A percentile compares a stretch with the other conserved stretches of the same genome.
Conservation (phyloP, 108 stramenopile genomes). For the Licmophora abbreviata region DNA sequence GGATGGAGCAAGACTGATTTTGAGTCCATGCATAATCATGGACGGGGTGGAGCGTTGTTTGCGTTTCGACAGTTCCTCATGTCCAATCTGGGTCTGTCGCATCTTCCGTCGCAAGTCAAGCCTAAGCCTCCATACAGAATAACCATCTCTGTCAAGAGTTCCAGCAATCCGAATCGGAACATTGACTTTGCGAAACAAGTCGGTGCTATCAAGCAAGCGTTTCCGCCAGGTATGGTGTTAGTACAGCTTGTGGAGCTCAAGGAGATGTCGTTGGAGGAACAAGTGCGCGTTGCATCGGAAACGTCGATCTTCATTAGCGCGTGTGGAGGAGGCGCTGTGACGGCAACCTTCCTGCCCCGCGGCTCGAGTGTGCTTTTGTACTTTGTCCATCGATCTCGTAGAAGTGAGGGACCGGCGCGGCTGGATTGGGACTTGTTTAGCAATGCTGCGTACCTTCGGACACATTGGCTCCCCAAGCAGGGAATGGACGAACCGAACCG, state of each 20-base stretch:
- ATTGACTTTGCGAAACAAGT: constrained; percentile 31
- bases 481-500: constrained; percentile 12
- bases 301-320: constrained; percentile 33
- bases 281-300: constrained; percentile 23
- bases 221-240: neutral
- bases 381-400: constrained; percentile 16
- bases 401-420: constrained; percentile 21
- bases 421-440: constrained; percentile 57
- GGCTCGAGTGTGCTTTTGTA: constrained; percentile 31
- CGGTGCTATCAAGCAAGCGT: constrained; percentile 5
- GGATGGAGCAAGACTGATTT: constrained; percentile 49
- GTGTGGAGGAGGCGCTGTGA: constrained; percentile 43
- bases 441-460: constrained; percentile 27
- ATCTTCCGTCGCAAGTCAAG: neutral
- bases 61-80: constrained; percentile 52
- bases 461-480: constrained; percentile 41
- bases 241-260: neutral
- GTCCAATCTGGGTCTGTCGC: constrained; percentile 28
- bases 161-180: constrained; percentile 17
- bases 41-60: constrained; percentile 39
- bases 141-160: constrained; percentile 36
- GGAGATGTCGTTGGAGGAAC: constrained; percentile 20
- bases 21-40: constrained; percentile 34
- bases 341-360: constrained; percentile 43
- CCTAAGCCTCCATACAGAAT: constrained; percentile 23